A percentile compares a stretch with the other conserved stretches of the same genome.
These are phyloP conservation scores for Thalassiosira hispida DNA, from an alignment of 352 stramenopile species.

Conservation along the genomic window DNA sequence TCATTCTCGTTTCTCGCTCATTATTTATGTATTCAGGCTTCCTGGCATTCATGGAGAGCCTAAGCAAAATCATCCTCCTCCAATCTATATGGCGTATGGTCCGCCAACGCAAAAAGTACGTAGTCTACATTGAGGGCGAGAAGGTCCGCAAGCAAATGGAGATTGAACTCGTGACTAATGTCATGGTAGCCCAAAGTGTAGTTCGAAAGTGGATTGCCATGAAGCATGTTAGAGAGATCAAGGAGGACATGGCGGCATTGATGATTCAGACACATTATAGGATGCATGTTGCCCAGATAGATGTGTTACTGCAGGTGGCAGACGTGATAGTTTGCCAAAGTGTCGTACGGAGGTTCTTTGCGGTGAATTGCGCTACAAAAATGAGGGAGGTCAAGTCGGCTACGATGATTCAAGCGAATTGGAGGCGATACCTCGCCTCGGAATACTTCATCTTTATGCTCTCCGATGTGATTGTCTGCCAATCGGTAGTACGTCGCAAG, in stretches of 20 bases:
- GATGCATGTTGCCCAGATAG: neutral
- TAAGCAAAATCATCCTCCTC: slow-evolving; percentile 34
- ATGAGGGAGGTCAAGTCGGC: neutral
- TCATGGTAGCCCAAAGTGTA: neutral
- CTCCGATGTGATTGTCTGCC: slow-evolving; percentile 44
- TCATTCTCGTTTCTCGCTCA: no score
- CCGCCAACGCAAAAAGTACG: neutral
- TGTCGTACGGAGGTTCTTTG: neutral
- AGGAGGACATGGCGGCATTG: neutral
- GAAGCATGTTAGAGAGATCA: neutral
- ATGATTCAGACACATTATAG: slow-evolving; percentile 7
- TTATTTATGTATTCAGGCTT: slow-evolving; percentile 12
- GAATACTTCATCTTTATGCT: slow-evolving; percentile 31
- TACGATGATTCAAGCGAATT: slow-evolving; percentile 37
- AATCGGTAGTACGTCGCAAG: slow-evolving; percentile 29
- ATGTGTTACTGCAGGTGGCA: neutral
- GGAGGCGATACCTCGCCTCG: slow-evolving; percentile 20
- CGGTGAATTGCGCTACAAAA: neutral
- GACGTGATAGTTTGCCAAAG: slow-evolving; percentile 26
- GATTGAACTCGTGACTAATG: neutral
- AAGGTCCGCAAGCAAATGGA: neutral
- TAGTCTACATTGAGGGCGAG: neutral
- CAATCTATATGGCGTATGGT: slow-evolving; percentile 27
- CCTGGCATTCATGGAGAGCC: slow-evolving; percentile 32
- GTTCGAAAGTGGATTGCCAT: no score